phyloP scores from a whole-genome alignment of 2,329 filamentous ascomycete species.

The Talaromyces sp. region DNA sequence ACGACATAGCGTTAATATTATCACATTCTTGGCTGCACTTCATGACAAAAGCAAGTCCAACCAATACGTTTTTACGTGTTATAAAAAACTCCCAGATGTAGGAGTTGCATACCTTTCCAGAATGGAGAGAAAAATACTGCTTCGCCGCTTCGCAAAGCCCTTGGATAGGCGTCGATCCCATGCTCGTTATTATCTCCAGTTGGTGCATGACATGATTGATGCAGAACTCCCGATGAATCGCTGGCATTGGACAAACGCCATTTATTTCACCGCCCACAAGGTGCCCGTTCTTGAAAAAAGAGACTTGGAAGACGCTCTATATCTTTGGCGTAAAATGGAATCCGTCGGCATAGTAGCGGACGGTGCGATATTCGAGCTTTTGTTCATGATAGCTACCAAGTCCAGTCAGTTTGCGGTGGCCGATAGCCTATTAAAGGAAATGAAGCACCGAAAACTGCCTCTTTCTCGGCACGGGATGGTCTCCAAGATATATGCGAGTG shows the following conservation, averaged over 20 bases:
- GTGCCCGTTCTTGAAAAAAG: slow-evolving; percentile 54
- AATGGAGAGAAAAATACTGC: slow-evolving; percentile 56
- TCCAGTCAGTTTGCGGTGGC: slow-evolving; percentile 78
- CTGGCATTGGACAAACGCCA: slow-evolving; percentile 77
- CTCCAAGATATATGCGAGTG: slow-evolving; percentile 78
- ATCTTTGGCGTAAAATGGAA: slow-evolving; percentile 90
- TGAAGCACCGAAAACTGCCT: slow-evolving; percentile 62
- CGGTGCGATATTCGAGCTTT: slow-evolving; percentile 83
- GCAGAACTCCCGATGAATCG: slow-evolving; percentile 64
- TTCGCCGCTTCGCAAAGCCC: slow-evolving; percentile 63
- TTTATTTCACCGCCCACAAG: slow-evolving; percentile 73
- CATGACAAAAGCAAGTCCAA: slow-evolving; percentile 42
- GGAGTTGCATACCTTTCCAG: slow-evolving; percentile 49
- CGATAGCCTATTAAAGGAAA: slow-evolving; percentile 79
- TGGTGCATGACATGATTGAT: slow-evolving; percentile 77
- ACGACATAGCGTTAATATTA: slow-evolving; percentile 4
- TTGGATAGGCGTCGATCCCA: slow-evolving; percentile 40
- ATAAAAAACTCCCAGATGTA: slow-evolving; percentile 50
- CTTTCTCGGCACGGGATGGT: slow-evolving; percentile 79
- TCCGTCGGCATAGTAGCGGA: slow-evolving; percentile 61
- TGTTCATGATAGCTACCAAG: slow-evolving; percentile 85
- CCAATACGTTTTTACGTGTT: slow-evolving; percentile 49
- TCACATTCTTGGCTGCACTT: slow-evolving; percentile 39
- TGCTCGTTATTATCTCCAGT: slow-evolving; percentile 73
- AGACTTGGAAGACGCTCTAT: slow-evolving; percentile 65